phyloP scores from a whole-genome alignment of 1,284 basidiomycete species.

The Vanrija pseudolonga region DNA sequence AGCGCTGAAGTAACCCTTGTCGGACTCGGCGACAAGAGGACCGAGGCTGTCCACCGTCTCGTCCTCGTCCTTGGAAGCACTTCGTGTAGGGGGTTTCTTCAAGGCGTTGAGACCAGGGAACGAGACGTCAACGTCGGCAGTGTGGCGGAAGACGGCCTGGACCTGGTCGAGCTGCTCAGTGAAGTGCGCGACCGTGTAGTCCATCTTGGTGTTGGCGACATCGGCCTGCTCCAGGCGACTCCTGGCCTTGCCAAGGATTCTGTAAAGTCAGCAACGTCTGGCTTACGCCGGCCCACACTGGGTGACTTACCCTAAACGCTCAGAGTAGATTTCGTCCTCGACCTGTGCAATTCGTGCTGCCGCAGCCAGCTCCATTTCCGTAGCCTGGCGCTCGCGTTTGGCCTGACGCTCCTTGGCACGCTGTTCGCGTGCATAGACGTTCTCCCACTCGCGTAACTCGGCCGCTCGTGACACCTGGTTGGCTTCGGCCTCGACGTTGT shows the following conservation, averaged over 20 bases:
- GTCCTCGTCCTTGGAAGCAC: neutral
- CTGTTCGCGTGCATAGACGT: neutral
- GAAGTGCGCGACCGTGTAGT: constrained; percentile 29
- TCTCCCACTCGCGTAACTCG: constrained; percentile 1
- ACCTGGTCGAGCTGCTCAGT: constrained; percentile 31
- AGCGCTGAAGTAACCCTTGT: neutral
- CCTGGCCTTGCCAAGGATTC: neutral
- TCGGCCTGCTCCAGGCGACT: constrained; percentile 1
- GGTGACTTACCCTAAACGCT: constrained; percentile 7
- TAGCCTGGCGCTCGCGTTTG: constrained; percentile 3
- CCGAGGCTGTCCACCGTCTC: constrained; percentile 5
- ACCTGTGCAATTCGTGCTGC: constrained; percentile 3
- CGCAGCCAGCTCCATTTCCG: constrained; percentile 4
- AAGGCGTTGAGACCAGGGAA: constrained; percentile 22
- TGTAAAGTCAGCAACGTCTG: neutral
- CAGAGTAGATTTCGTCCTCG: constrained; percentile 12
- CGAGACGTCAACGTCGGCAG: constrained; percentile 27
- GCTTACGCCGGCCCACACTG: neutral
- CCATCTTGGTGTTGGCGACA: constrained; percentile 9
- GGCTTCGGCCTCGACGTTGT: neutral
- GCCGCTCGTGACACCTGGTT: neutral
- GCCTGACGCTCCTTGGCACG: neutral
- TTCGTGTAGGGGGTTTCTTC: neutral
- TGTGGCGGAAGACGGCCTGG: constrained; percentile 18
- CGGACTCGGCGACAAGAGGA: constrained; percentile 1